phyloP scores from a whole-genome alignment of 1,284 basidiomycete genomes.

The Acaromyces ingoldii region DNA sequence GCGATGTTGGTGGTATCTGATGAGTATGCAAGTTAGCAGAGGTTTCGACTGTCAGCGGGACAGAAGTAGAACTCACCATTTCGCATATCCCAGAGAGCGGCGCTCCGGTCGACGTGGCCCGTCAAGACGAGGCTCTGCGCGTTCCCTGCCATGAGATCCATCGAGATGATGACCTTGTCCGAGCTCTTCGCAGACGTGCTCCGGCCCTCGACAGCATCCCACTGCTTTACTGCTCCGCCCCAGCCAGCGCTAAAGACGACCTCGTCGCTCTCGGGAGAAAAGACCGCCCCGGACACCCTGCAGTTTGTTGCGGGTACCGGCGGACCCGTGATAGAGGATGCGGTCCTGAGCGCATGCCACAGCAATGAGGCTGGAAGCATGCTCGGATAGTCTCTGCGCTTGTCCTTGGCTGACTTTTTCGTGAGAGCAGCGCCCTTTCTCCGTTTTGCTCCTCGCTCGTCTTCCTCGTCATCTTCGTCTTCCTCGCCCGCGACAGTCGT shows the following conservation, averaged over 20 bases:
- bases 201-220: slow-evolving; percentile 33
- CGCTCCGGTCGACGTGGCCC: slow-evolving; percentile 38
- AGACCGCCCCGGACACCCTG: slow-evolving; percentile 25
- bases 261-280: slow-evolving; percentile 11
- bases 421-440: slow-evolving; percentile 12
- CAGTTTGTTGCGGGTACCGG: slow-evolving; percentile 17
- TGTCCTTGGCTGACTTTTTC: too few species aligned
- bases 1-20: slow-evolving; percentile 5
- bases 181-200: slow-evolving; percentile 12
- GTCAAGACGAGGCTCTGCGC: slow-evolving; percentile 16
- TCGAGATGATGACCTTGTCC: slow-evolving; percentile 32
- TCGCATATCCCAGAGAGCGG: slow-evolving; percentile 43
- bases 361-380: too few species aligned
- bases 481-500: slow-evolving; percentile 4
- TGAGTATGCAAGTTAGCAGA: not conserved
- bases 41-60: not conserved
- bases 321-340: too few species aligned
- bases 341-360: too few species aligned
- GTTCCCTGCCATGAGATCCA: slow-evolving; percentile 22
- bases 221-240: slow-evolving; percentile 40
- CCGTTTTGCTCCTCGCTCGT: slow-evolving; percentile 12
- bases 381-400: too few species aligned
- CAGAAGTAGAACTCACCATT: slow-evolving; percentile 8
- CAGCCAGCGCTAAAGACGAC: slow-evolving; percentile 32
- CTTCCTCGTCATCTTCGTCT: slow-evolving; percentile 14